Evolutionary conservation across 306 rosid genomes (phyloP).

Genomic region (Pueraria montana): DNA sequence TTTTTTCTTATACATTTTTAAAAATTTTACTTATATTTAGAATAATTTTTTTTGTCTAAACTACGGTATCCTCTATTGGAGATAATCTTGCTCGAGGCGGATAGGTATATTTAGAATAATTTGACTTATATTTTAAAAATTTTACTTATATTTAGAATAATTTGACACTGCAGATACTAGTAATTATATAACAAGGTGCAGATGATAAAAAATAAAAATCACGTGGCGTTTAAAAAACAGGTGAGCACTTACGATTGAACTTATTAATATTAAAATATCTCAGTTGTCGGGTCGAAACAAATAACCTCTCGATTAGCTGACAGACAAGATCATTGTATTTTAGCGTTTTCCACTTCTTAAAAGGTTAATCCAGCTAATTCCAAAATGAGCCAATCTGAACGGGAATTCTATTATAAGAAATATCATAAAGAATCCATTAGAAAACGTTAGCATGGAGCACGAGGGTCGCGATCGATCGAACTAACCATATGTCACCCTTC

Average conservation of each 20-base stretch:
- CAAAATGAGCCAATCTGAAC: neutral
- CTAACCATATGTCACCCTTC: slow-evolving; percentile 20
- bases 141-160: neutral
- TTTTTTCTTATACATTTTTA: too few relatives aligned
- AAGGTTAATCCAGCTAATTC: slow-evolving; percentile 4
- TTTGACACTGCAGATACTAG: neutral
- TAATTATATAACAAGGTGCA: neutral
- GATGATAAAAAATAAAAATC: neutral
- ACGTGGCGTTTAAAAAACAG: neutral
- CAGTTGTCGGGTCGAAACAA: neutral
- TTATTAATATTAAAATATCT: neutral
- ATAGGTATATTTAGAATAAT: too few relatives aligned
- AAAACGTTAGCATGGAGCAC: slow-evolving; percentile 14
- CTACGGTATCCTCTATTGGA: too few relatives aligned
- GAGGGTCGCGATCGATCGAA: neutral
- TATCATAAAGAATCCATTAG: neutral
- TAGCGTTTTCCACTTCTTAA: neutral
- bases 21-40: neutral
- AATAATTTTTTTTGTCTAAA: too few relatives aligned
- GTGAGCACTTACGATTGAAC: neutral
- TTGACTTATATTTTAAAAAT: too few relatives aligned
- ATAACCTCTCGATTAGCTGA: neutral
- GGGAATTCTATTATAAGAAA: neutral
- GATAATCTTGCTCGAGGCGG: too few relatives aligned
- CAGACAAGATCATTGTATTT: neutral